Base-by-base conservation (phyloP, 495 filamentous ascomycete genomes). In the Wilcoxina mikolae region DNA sequence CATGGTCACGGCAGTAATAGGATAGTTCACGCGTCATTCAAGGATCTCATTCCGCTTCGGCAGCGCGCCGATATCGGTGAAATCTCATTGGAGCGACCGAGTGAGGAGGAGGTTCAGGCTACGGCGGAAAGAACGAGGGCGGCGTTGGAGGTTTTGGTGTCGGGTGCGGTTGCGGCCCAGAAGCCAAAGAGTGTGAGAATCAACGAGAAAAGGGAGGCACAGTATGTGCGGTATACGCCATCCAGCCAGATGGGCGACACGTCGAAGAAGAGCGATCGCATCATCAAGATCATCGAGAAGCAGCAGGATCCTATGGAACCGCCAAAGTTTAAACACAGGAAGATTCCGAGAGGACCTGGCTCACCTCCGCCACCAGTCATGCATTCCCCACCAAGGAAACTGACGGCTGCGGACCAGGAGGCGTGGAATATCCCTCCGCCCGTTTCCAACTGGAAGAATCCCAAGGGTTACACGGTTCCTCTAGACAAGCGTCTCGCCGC, bases 361-460 rank as follows among this genome's bases (percentile, higher is more conserved):
- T 87, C 81, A 25, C 91, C 91, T 1, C 91, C 91, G 0, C 84
- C 91, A 44, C 93, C 91, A 3, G 77, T 99, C 39, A 86, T 99
- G 80, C 93, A 95, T 61, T 94, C 87, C 3, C 91, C 91, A 18
- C 89, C 91, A 1, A 73, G 91, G 56, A 96, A 96, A 68, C 76
- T 98, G 23, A 96, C 93, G 0, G 91, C 91, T 10, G 90, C 90
- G 67, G 91, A 99, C 60, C 93, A 96, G 70, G 91, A 95, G 68
- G 84, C 83, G 12, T 98, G 91, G 91, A 86, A 81, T 56, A 94
- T 98, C 29, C 88, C 91, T 0, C 90, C 91, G 0, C 83, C 93
- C 0, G 83, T 99, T 2, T 93, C 85, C 15, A 94, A 95, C 67
- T 99, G 91, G 91, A 99, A 99, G 77, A 99, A 99, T 63, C 85